Percentiles rank a stretch among this genome's conserved stretches.
These are phyloP conservation scores for Diaporthe vexans DNA, from an alignment of 2,329 filamentous ascomycete species.

Conservation along the genomic window DNA sequence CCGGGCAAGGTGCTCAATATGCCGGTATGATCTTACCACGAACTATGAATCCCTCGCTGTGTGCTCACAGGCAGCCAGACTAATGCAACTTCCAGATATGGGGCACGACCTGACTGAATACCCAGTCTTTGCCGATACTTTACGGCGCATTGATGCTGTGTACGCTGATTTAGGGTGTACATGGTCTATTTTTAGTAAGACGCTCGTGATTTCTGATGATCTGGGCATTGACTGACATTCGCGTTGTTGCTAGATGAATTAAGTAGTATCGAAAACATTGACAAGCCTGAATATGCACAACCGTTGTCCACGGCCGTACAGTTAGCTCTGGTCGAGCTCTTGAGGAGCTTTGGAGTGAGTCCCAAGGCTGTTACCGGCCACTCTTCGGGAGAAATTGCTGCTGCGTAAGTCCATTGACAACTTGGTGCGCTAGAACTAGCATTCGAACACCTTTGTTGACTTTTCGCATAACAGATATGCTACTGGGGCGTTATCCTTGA, in stretches of 20 bases:
- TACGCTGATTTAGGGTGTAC: slow-evolving; percentile 43
- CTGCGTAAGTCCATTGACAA: slow-evolving; percentile 44
- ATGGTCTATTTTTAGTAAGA: slow-evolving; percentile 49
- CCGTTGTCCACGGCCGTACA: slow-evolving; percentile 44
- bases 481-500: slow-evolving; percentile 45
- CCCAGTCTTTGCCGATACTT: slow-evolving; percentile 44
- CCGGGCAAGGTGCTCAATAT: slow-evolving; percentile 50
- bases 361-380: slow-evolving; percentile 52
- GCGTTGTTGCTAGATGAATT: slow-evolving; percentile 35
- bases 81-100: slow-evolving; percentile 42
- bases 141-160: slow-evolving; percentile 43
- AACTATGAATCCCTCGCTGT: neutral
- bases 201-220: neutral
- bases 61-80: neutral
- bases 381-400: slow-evolving; percentile 56
- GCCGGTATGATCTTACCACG: slow-evolving; percentile 42
- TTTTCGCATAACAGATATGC: slow-evolving; percentile 44
- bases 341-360: slow-evolving; percentile 45
- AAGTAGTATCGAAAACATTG: slow-evolving; percentile 9
- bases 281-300: slow-evolving; percentile 24
- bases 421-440: neutral
- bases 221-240: neutral
- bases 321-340: slow-evolving; percentile 52
- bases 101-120: slow-evolving; percentile 47
- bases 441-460: neutral